Base-by-base conservation (phyloP, 2,329 filamentous ascomycete species). In the Aspergillus ochraceus region DNA sequence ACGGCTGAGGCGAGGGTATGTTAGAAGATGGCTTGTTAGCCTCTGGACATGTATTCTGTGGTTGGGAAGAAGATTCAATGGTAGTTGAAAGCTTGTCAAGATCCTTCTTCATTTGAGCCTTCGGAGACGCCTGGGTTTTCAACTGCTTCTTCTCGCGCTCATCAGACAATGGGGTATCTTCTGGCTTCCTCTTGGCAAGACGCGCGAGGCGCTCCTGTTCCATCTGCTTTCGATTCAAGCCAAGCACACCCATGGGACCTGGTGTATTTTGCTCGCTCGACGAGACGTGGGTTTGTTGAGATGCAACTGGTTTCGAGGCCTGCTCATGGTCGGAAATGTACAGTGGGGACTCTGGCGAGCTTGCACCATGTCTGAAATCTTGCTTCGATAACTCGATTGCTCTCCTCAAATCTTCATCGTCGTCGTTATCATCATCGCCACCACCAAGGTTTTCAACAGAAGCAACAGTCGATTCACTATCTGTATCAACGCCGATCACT, bases 141-240 rank as follows among this genome's bases (percentile, higher is more conserved):
- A 62, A 49, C 2, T 66, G 58, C 60, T 77, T 74, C 8, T 60
- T n/a, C 14, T 61, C 59, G 20, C 55, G 69, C n/a, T 66, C 57
- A 46, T 55, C 56, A 17, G 64, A 58, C 1, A 77, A 77, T 10
- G 75, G 69, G 19, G 65, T 60, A 9, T 68, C 66, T 2, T 80
- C 81, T 9, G 76, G 71, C 72, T 85, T 83, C 39, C 86, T 83
- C 73, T 93, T 78, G 39, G 80, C 82, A 45, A 87, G 74, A 66
- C 93, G 84, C 22, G 86, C 88, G 14, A 96, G 82, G 46, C 94
- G 87, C 71, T 96, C 92, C 68, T 88, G 82, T 74, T 97, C 94
- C 91, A 97, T 95, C 55, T 86, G 84, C 74, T 88, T 91, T 39
- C 93, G 85, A 77, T 97, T 85, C 1, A 96, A 75, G 3, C 84